Evolutionary conservation across 768 basidiomycete genomes (phyloP).

Genomic region (Dioszegia hungarica): DNA sequence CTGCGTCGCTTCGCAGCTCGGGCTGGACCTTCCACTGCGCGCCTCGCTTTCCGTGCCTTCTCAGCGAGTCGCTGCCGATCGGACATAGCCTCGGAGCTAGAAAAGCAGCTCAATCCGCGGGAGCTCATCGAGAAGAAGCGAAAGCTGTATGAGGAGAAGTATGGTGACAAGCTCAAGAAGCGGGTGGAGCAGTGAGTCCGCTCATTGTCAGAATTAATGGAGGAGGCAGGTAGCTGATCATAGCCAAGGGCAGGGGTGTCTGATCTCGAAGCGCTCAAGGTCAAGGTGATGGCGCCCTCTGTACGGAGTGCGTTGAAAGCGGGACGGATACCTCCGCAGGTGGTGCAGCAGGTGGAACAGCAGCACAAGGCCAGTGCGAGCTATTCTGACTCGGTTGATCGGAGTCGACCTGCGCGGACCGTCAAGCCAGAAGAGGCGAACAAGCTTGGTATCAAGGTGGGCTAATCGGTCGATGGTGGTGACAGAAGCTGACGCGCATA

Average conservation of each 20-base stretch:
- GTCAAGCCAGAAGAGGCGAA: slow-evolving; percentile 32
- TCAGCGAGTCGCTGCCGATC: slow-evolving; percentile 4
- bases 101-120: slow-evolving; percentile 34
- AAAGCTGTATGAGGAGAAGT: slow-evolving; percentile 50
- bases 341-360: neutral
- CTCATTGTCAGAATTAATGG: neutral
- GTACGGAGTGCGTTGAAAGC: slow-evolving; percentile 19
- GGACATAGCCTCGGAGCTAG: slow-evolving; percentile 26
- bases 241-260: slow-evolving; percentile 50
- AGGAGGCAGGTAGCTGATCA: neutral
- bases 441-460: slow-evolving; percentile 48
- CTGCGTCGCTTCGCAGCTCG: neutral
- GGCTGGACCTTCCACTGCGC: neutral
- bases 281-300: slow-evolving; percentile 37
- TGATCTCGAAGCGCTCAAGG: slow-evolving; percentile 51
- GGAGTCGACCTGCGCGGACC: slow-evolving; percentile 1
- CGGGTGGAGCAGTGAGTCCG: slow-evolving; percentile 63
- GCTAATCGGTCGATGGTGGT: slow-evolving; percentile 10
- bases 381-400: neutral
- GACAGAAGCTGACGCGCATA: slow-evolving; percentile 43
- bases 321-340: neutral
- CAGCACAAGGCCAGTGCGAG: neutral
- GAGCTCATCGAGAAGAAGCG: slow-evolving; percentile 41
- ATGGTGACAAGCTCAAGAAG: slow-evolving; percentile 64
- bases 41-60: neutral